These are phyloP conservation scores for Choiromyces venosus DNA, from an alignment of 495 filamentous ascomycete species.

Conservation along the genomic window DNA sequence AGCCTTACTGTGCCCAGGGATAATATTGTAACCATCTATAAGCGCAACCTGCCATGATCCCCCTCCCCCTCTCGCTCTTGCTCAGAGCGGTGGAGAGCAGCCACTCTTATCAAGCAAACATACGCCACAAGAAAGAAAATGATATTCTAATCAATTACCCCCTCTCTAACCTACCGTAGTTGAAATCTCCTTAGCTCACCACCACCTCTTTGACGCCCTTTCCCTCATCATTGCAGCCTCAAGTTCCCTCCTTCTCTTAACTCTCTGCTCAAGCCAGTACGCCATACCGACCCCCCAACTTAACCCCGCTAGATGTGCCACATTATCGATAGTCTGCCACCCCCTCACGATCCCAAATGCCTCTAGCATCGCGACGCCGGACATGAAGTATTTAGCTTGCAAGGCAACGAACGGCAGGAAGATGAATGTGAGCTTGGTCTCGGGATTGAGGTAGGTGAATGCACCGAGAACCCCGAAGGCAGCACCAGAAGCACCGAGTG, in stretches of 20 bases:
- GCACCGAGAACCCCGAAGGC: conserved; percentile 62
- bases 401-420: conserved; percentile 50
- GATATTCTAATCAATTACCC: neutral
- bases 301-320: conserved; percentile 65
- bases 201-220: conserved; percentile 5
- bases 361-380: conserved; percentile 48
- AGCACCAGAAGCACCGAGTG: conserved; percentile 70
- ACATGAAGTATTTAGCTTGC: conserved; percentile 50
- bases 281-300: conserved; percentile 30
- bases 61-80: neutral
- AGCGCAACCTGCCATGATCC: neutral
- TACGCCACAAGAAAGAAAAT: neutral
- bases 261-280: conserved; percentile 31
- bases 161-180: neutral
- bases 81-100: neutral
- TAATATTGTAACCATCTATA: neutral
- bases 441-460: conserved; percentile 61
- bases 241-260: conserved; percentile 25
- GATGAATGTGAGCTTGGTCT: conserved; percentile 50
- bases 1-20: neutral
- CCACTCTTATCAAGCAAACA: neutral
- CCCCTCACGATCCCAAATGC: conserved; percentile 46
- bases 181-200: neutral
- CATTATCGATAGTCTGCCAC: conserved; percentile 54
- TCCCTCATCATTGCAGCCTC: neutral